These are phyloP conservation scores for Cystobasidium slooffiae DNA, from an alignment of 1,284 basidiomycete genomes.

Conservation along the genomic window DNA sequence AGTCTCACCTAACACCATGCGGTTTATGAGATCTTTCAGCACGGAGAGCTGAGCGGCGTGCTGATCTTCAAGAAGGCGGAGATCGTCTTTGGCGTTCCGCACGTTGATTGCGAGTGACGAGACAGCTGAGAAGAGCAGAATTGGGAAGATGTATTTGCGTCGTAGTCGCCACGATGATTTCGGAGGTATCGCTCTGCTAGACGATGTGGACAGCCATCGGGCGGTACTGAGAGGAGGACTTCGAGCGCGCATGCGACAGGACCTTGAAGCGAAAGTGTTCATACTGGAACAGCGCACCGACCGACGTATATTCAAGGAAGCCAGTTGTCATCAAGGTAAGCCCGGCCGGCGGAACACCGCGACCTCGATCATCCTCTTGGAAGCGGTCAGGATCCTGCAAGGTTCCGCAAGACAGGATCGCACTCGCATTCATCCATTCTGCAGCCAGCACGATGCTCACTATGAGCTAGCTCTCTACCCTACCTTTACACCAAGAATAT, in stretches of 20 bases:
- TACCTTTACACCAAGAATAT: not conserved
- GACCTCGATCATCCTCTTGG: too few species aligned
- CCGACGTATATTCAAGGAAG: too few species aligned
- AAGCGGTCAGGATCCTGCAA: too few species aligned
- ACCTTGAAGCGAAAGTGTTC: not conserved
- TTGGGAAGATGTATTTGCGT: slow-evolving; percentile 46
- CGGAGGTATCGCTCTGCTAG: not conserved
- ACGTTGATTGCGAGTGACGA: slow-evolving; percentile 52
- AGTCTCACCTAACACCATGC: not conserved
- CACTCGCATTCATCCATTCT: not conserved
- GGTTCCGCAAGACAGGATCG: not conserved
- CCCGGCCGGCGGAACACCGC: too few species aligned
- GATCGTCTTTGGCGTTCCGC: slow-evolving; percentile 46
- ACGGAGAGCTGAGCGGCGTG: slow-evolving; percentile 49
- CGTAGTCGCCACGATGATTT: not conserved
- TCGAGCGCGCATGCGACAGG: not conserved
- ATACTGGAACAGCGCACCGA: too few species aligned
- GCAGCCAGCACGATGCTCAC: not conserved
- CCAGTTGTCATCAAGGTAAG: too few species aligned
- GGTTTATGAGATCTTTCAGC: slow-evolving; percentile 38
- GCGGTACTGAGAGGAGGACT: not conserved
- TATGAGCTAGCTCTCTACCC: not conserved
- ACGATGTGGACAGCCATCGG: slow-evolving; percentile 2
- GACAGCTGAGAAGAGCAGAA: slow-evolving; percentile 49
- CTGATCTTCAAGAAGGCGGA: slow-evolving; percentile 33